Evolutionary conservation across 202 grass and related monocot genomes (phyloP).

Genomic region (Schoenoplectus tabernaemontani): DNA sequence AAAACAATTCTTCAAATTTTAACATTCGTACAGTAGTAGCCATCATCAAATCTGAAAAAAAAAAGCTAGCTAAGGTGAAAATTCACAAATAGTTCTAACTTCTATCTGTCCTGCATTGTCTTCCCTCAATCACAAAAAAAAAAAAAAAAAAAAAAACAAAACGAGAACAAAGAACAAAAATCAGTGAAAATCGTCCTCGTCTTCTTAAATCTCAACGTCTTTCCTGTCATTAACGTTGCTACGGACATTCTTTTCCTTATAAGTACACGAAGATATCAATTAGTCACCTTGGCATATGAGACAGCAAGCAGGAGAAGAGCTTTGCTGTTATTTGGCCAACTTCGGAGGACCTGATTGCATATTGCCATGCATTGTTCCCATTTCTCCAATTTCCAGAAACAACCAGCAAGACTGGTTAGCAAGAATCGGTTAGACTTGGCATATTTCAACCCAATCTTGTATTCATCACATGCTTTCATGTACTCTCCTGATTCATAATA

Average conservation of each 20-base stretch:
- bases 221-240: background rate
- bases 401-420: constrained; percentile 37
- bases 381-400: constrained; percentile 24
- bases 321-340: constrained; percentile 28
- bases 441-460: constrained; percentile 30
- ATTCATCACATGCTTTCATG: constrained; percentile 23
- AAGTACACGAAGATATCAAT: background rate
- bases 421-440: constrained; percentile 24
- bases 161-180: too few relatives aligned
- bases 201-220: background rate
- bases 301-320: constrained; percentile 33
- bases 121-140: too few relatives aligned
- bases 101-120: too few relatives aligned
- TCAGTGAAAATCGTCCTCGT: too few relatives aligned
- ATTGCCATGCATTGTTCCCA: constrained; percentile 40
- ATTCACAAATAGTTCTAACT: too few relatives aligned
- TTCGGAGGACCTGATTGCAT: constrained; percentile 36
- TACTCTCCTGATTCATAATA: constrained; percentile 26
- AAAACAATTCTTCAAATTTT: too few relatives aligned
- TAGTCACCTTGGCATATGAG: constrained; percentile 35
- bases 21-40: too few relatives aligned
- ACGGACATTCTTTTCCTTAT: background rate
- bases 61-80: too few relatives aligned
- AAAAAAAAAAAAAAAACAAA: too few relatives aligned
- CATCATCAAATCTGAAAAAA: too few relatives aligned